Evolutionary conservation across 2,329 filamentous ascomycete species (phyloP).

Genomic region (Colletotrichum siamense): DNA sequence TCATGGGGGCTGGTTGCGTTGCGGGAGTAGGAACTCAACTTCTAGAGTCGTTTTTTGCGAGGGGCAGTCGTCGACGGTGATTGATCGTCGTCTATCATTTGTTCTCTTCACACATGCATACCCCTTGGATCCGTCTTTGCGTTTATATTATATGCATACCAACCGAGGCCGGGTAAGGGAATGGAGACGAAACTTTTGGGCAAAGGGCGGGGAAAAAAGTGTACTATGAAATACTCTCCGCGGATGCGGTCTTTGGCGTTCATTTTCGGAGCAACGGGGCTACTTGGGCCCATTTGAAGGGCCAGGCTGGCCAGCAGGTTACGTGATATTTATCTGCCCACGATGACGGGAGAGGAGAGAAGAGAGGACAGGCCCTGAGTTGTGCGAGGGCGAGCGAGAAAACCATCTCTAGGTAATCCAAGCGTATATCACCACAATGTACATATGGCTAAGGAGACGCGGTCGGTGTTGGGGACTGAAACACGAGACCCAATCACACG

Average conservation of each 20-base stretch:
- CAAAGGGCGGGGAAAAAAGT: conserved; percentile 13
- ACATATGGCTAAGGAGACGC: conserved; percentile 1
- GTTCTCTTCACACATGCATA: conserved; percentile 19
- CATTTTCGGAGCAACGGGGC: background rate
- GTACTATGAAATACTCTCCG: conserved; percentile 11
- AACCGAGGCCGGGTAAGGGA: conserved; percentile 8
- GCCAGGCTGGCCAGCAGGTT: background rate
- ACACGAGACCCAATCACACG: conserved; percentile 5
- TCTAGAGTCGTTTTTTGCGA: conserved; percentile 3
- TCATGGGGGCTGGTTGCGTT: background rate
- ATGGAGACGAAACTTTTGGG: conserved; percentile 5
- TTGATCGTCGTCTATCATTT: conserved; percentile 10
- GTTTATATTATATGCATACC: conserved; percentile 21
- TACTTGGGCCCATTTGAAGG: background rate
- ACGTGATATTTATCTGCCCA: background rate
- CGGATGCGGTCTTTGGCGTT: conserved; percentile 14
- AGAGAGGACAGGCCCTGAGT: background rate
- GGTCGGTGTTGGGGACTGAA: background rate
- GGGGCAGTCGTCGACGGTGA: background rate
- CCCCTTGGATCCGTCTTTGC: conserved; percentile 22
- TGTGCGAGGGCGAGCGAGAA: background rate
- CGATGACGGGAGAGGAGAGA: background rate
- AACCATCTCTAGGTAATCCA: conserved; percentile 12
- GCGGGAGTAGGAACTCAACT: conserved; percentile 12
- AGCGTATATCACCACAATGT: conserved; percentile 14